Evolutionary conservation across 2,329 filamentous ascomycete genomes (phyloP).

Genomic region (Xylariales sp.): DNA sequence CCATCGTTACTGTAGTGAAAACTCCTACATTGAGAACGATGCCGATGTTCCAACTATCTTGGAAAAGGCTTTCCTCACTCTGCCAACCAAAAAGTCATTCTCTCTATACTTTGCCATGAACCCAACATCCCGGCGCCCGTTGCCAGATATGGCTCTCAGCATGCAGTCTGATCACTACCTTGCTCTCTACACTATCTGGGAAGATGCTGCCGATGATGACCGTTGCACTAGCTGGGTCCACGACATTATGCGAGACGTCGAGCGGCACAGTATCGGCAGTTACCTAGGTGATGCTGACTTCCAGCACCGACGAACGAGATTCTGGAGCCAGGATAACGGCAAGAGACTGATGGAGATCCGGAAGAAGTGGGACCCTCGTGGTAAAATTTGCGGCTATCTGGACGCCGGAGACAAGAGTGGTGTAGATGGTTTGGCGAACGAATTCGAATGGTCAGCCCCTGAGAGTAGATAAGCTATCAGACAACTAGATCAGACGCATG

Average conservation of each 20-base stretch:
- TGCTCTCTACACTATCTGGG: slow-evolving; percentile 47
- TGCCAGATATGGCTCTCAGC: slow-evolving; percentile 48
- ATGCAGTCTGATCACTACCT: slow-evolving; percentile 55
- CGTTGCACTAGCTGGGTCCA: slow-evolving; percentile 39
- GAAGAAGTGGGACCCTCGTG: slow-evolving; percentile 37
- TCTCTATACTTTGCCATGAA: slow-evolving; percentile 48
- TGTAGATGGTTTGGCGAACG: slow-evolving; percentile 35
- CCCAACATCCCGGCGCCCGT: slow-evolving; percentile 36
- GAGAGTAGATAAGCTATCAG: too few species aligned
- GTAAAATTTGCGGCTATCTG: slow-evolving; percentile 38
- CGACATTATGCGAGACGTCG: slow-evolving; percentile 32
- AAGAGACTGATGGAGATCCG: slow-evolving; percentile 36
- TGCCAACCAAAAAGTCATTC: slow-evolving; percentile 40
- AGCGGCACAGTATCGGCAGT: slow-evolving; percentile 38
- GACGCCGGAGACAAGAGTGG: slow-evolving; percentile 38
- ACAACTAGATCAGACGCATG: too few species aligned
- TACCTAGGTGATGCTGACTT: slow-evolving; percentile 54
- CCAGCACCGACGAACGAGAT: slow-evolving; percentile 38
- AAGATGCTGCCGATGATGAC: slow-evolving; percentile 38
- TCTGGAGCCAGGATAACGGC: slow-evolving; percentile 41
- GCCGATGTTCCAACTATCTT: slow-evolving; percentile 39
- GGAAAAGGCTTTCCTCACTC: slow-evolving; percentile 39
- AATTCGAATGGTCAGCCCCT: slow-evolving; percentile 28
- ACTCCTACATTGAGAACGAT: slow-evolving; percentile 44
- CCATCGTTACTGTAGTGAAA: slow-evolving; percentile 46